A percentile compares a stretch with the other conserved stretches of the same genome.
Evolutionary conservation across 2,329 filamentous ascomycete species (phyloP).

Genomic region (Aphanocladium album): DNA sequence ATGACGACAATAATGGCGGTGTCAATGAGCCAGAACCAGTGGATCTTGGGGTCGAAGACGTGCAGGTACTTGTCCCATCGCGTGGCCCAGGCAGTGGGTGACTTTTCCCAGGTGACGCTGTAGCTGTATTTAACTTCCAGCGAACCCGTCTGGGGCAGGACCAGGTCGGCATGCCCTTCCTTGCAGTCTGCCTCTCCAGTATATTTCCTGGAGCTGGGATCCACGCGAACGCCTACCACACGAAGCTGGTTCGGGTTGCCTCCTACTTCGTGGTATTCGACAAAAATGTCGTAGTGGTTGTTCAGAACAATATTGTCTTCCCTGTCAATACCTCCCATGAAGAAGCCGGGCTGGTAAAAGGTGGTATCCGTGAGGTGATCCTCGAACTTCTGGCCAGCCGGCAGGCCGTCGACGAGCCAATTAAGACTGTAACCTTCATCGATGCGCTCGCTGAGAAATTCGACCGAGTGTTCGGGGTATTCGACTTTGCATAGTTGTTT

Average conservation of each 20-base stretch:
- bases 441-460: slow-evolving; percentile 81
- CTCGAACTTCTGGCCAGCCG: slow-evolving; percentile 76
- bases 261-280: slow-evolving; percentile 84
- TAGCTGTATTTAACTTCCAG: slow-evolving; percentile 82
- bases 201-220: slow-evolving; percentile 68
- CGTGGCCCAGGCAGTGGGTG: slow-evolving; percentile 85
- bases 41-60: slow-evolving; percentile 95
- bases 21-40: slow-evolving; percentile 98
- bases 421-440: slow-evolving; percentile 85
- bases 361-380: slow-evolving; percentile 71
- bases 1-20: slow-evolving; percentile 93
- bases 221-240: slow-evolving; percentile 87
- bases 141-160: slow-evolving; percentile 52
- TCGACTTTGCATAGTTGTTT: slow-evolving; percentile 65
- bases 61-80: slow-evolving; percentile 99
- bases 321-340: slow-evolving; percentile 57
- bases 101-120: slow-evolving; percentile 83
- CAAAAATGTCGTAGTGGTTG: slow-evolving; percentile 91
- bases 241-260: slow-evolving; percentile 64
- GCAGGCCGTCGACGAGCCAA: slow-evolving; percentile 91
- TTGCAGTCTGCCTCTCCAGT: slow-evolving; percentile 59
- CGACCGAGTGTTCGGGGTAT: slow-evolving; percentile 59
- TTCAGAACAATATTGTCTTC: slow-evolving; percentile 63
- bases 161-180: slow-evolving; percentile 49
- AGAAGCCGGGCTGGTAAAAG: slow-evolving; percentile 90